Percentiles rank a stretch among this genome's conserved stretches.
These are phyloP conservation scores for Aspergillus pseudotamarii DNA, from an alignment of 2,329 filamentous ascomycete species.

Conservation along the genomic window DNA sequence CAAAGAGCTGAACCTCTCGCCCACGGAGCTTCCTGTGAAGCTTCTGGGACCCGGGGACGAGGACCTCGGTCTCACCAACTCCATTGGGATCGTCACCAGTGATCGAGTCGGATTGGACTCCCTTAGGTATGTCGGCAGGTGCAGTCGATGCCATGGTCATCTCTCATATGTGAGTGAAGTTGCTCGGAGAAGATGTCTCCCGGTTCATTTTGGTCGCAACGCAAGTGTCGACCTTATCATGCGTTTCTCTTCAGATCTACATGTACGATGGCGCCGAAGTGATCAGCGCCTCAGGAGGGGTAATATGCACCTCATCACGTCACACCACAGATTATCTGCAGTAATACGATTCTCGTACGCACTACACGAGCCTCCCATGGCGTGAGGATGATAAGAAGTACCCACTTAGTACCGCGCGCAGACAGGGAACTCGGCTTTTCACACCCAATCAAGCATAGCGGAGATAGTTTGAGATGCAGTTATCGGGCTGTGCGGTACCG, in stretches of 20 bases:
- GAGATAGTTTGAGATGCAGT: not conserved
- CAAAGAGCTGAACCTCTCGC: conserved; percentile 38
- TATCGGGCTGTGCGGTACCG: not conserved
- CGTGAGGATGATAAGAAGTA: not conserved
- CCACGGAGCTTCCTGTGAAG: conserved; percentile 36
- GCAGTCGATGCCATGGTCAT: not conserved
- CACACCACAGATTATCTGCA: not conserved
- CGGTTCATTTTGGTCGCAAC: not conserved
- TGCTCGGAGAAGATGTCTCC: not conserved
- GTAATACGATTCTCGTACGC: not conserved
- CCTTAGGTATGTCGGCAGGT: not conserved
- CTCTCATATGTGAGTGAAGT: not conserved
- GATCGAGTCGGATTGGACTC: not conserved
- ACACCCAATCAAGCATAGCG: not conserved
- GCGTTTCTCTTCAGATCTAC: not conserved
- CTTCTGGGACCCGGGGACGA: conserved; percentile 20
- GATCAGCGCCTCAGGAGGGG: not conserved
- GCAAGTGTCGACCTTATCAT: not conserved
- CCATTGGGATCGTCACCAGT: not conserved
- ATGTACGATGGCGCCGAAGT: not conserved
- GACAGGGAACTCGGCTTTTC: not conserved
- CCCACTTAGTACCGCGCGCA: not conserved
- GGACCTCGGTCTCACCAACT: not conserved
- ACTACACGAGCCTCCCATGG: not conserved
- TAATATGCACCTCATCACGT: conserved; percentile 5